Evolutionary conservation across 768 basidiomycete genomes (phyloP).

Genomic region (Tephrocybe sp.): DNA sequence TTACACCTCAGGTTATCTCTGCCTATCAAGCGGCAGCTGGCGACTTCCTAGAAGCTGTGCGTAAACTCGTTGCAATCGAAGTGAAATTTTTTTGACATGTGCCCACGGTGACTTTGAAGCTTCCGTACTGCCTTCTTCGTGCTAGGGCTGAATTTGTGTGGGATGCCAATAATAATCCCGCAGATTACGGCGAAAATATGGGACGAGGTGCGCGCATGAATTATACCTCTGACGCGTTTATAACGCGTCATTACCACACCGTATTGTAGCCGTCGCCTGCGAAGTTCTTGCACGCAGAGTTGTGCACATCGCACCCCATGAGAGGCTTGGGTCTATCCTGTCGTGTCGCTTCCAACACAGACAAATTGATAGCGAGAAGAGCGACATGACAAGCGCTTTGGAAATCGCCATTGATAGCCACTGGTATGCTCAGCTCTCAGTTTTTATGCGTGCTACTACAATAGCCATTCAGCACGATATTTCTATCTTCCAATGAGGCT

Average conservation of each 20-base stretch:
- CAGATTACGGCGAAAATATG: constrained; percentile 84
- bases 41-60: constrained; percentile 81
- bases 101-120: constrained; percentile 32
- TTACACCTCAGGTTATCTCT: constrained; percentile 75
- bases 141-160: constrained; percentile 78
- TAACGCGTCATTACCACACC: constrained; percentile 3
- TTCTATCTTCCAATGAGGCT: constrained; percentile 81
- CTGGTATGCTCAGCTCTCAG: constrained; percentile 45
- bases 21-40: constrained; percentile 82
- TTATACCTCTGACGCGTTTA: neutral
- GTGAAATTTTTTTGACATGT: too few species aligned
- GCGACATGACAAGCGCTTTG: constrained; percentile 72
- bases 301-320: constrained; percentile 64
- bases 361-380: constrained; percentile 73
- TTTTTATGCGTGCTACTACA: neutral
- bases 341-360: constrained; percentile 71
- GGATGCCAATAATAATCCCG: constrained; percentile 78
- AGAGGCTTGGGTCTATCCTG: constrained; percentile 69
- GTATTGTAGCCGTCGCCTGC: constrained; percentile 65
- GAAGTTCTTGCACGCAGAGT: constrained; percentile 82
- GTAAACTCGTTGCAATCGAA: constrained; percentile 19
- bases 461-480: constrained; percentile 55
- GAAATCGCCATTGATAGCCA: constrained; percentile 93
- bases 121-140: constrained; percentile 79
- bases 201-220: constrained; percentile 57